These are phyloP conservation scores for Pyrenophora graminea DNA, from an alignment of 2,329 filamentous ascomycete species.

Conservation along the genomic window DNA sequence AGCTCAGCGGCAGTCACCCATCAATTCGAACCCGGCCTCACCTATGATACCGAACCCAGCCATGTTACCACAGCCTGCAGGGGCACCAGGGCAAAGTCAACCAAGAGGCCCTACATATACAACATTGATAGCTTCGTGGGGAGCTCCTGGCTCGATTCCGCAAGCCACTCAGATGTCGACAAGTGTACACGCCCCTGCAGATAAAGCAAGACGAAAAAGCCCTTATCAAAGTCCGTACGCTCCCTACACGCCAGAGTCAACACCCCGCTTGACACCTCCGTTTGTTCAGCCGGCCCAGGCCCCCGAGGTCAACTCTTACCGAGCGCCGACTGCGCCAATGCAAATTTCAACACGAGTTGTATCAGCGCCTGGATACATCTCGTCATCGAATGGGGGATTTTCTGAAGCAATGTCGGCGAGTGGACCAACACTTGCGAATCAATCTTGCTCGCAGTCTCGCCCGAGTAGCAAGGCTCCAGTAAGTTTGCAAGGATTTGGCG, in stretches of 20 bases:
- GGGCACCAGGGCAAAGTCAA: not conserved
- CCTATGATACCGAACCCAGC: not conserved
- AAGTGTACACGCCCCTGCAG: no score
- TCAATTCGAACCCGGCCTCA: not conserved
- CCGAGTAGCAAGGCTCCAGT: not conserved
- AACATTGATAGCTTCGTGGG: not conserved
- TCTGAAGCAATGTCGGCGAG: not conserved
- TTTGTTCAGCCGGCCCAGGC: not conserved
- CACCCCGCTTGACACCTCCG: not conserved
- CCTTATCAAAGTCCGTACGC: not conserved
- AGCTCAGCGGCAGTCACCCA: not conserved
- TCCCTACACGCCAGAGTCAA: not conserved
- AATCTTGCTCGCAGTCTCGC: not conserved
- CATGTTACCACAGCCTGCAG: not conserved
- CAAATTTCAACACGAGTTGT: not conserved
- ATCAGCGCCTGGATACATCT: not conserved
- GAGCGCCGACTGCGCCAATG: not conserved
- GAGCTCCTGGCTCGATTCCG: no score
- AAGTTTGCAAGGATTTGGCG: not conserved
- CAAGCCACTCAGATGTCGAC: no score
- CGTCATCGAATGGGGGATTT: not conserved
- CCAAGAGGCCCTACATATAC: not conserved
- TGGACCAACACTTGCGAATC: not conserved
- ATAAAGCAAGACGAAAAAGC: no score
- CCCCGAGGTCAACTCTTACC: not conserved